Conservation (phyloP, 257 asterid genomes). For the Catharanthus roseus region DNA sequence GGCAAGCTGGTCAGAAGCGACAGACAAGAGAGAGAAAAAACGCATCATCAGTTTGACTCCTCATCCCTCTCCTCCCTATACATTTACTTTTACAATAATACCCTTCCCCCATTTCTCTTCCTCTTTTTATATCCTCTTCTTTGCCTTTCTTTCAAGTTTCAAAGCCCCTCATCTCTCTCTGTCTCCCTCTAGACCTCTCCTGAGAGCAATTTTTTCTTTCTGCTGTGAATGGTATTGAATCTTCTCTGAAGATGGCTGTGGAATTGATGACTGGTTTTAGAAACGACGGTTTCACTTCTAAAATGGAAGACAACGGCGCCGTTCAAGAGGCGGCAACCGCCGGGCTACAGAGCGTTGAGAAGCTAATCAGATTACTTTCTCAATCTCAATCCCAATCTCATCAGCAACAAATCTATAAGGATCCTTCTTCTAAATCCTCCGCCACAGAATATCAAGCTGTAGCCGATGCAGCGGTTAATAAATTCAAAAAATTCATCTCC, state of each 20-base stretch:
- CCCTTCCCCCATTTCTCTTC: constrained; percentile 8
- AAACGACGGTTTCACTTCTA: constrained; percentile 23
- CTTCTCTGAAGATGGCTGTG: constrained; percentile 45
- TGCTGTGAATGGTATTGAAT: constrained; percentile 6
- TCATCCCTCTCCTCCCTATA: background rate
- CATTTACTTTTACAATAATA: too few relatives aligned
- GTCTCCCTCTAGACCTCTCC: constrained; percentile 1
- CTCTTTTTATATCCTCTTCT: constrained; percentile 17
- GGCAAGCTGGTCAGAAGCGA: constrained; percentile 32
- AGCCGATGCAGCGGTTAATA: constrained; percentile 68
- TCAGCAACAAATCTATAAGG: constrained; percentile 15
- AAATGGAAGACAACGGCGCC: constrained; percentile 67
- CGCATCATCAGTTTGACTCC: constrained; percentile 48
- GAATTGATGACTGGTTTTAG: constrained; percentile 56
- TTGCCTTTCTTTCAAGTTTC: constrained; percentile 5
- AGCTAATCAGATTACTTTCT: constrained; percentile 60
- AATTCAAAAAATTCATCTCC: constrained; percentile 72
- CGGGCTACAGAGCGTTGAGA: constrained; percentile 85
- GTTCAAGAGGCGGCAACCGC: constrained; percentile 91
- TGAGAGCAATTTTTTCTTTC: background rate
- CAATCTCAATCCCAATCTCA: constrained; percentile 32
- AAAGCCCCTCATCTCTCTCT: background rate
- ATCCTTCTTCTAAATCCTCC: constrained; percentile 15
- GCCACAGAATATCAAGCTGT: constrained; percentile 45
- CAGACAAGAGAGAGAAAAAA: constrained; percentile 22